Percentiles rank a stretch among this genome's conserved stretches.
Conservation (phyloP, 768 basidiomycete species). For the Leccinum aurantiacum region DNA sequence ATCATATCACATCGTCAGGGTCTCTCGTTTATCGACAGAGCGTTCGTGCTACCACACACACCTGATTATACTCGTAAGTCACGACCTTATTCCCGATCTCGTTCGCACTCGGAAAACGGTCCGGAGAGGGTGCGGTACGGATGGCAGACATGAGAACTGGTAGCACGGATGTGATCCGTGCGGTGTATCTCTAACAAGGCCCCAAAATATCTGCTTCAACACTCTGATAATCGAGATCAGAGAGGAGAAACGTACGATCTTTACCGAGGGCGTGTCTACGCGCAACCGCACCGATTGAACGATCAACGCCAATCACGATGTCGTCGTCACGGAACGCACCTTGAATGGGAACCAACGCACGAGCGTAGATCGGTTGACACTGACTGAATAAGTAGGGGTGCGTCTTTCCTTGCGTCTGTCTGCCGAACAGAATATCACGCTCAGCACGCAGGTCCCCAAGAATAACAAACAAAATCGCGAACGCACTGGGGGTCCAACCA, state of each 20-base stretch:
- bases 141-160: conserved; percentile 88
- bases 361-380: conserved; percentile 88
- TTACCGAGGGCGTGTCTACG: conserved; percentile 82
- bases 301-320: not conserved
- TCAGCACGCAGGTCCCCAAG: not conserved
- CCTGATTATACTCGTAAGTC: conserved; percentile 76
- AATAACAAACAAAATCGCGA: not conserved
- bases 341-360: conserved; percentile 77
- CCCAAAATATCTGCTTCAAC: not conserved
- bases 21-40: not conserved
- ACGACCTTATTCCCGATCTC: conserved; percentile 68
- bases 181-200: conserved; percentile 63
- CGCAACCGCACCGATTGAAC: not conserved
- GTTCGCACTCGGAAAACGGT: conserved; percentile 69
- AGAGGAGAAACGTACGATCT: conserved; percentile 56
- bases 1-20: not conserved
- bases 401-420: conserved; percentile 85
- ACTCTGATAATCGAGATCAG: not conserved
- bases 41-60: conserved; percentile 21
- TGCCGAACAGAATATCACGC: conserved; percentile 22
- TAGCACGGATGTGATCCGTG: conserved; percentile 67
- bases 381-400: conserved; percentile 93
- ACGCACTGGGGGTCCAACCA: conserved; percentile 80
- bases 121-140: conserved; percentile 68
- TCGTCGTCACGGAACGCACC: conserved; percentile 36